A percentile compares a stretch with the other conserved stretches of the same genome.
These are phyloP conservation scores for Mucor mucedo DNA, from an alignment of 371 early-diverging fungal genomes.

Conservation along the genomic window DNA sequence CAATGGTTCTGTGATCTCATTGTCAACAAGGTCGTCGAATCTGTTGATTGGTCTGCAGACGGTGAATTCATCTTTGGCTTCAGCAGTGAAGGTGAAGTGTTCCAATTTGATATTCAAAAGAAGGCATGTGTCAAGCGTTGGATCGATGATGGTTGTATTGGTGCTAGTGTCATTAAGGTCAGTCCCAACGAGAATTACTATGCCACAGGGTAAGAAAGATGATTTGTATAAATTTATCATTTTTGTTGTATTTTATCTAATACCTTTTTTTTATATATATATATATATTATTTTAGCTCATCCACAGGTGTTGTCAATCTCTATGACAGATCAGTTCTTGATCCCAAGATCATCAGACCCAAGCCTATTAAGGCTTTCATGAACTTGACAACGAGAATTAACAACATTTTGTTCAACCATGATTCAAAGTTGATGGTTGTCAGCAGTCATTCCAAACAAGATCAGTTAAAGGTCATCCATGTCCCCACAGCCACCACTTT, in stretches of 20 bases:
- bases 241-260: neutral
- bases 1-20: constrained; percentile 85
- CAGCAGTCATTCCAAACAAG: constrained; percentile 69
- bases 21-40: constrained; percentile 81
- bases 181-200: constrained; percentile 77
- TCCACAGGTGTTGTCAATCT: constrained; percentile 87
- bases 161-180: constrained; percentile 71
- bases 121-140: constrained; percentile 77
- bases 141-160: constrained; percentile 82
- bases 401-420: constrained; percentile 77
- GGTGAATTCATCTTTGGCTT: constrained; percentile 69
- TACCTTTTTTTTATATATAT: constrained; percentile 18
- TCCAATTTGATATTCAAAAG: constrained; percentile 72
- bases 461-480: constrained; percentile 82
- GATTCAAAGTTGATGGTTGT: constrained; percentile 85
- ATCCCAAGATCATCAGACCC: constrained; percentile 50
- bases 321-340: constrained; percentile 65
- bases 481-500: constrained; percentile 80
- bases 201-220: constrained; percentile 75
- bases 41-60: constrained; percentile 69
- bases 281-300: constrained; percentile 50
- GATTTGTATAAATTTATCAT: too few species aligned
- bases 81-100: constrained; percentile 70
- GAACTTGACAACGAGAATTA: constrained; percentile 86
- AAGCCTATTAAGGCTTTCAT: constrained; percentile 75